These are phyloP conservation scores for Macaranga tanarius DNA, from an alignment of 441 rosid species.

Conservation along the genomic window DNA sequence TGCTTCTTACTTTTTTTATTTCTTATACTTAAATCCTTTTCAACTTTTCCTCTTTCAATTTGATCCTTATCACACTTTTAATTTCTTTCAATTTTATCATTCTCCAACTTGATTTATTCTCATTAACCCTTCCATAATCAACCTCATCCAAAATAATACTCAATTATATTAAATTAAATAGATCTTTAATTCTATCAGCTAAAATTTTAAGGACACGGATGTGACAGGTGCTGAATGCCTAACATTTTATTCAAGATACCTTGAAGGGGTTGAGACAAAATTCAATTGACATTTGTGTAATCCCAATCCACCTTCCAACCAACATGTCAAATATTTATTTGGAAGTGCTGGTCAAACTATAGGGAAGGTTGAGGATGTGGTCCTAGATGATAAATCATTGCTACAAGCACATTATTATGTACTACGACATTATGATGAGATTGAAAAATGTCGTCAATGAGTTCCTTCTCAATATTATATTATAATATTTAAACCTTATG, in stretches of 20 bases:
- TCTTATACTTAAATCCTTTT: no score
- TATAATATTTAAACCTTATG: background rate
- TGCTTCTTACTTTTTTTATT: no score
- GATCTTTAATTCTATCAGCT: no score
- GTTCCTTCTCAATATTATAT: background rate
- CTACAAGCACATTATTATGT: constrained; percentile 8
- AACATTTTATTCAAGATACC: background rate
- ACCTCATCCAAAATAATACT: no score
- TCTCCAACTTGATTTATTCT: no score
- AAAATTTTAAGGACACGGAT: no score
- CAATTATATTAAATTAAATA: no score
- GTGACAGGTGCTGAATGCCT: background rate
- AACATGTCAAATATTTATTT: background rate
- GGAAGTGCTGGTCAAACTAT: background rate
- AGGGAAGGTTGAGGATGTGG: background rate
- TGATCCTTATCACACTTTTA: no score
- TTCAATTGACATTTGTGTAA: background rate
- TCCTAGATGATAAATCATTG: background rate
- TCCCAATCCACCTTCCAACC: background rate
- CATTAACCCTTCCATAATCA: no score
- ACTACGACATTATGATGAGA: background rate
- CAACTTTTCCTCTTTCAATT: no score
- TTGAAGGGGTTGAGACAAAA: background rate
- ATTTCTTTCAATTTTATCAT: no score
- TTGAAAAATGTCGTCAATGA: background rate